Percentiles rank a stretch among this genome's conserved stretches.
Conservation (phyloP, 176 grass and related monocot genomes). For the sorghum (Sorghum bicolor) region DNA sequence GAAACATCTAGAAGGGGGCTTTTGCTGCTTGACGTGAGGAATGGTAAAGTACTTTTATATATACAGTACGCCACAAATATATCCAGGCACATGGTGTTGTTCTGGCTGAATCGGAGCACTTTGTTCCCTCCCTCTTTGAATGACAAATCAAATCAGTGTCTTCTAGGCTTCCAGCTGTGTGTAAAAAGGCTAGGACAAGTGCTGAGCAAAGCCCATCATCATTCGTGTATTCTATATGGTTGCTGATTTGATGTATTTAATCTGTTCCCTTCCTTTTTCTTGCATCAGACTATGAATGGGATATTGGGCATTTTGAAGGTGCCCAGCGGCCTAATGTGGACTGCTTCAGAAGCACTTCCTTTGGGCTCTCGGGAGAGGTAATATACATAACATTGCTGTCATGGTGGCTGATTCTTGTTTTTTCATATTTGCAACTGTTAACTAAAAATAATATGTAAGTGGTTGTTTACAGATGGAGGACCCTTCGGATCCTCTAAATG, state of each 20-base stretch:
- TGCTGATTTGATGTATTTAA: neutral
- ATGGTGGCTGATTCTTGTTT: neutral
- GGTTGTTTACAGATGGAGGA: slow-evolving; percentile 40
- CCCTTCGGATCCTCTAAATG: slow-evolving; percentile 59
- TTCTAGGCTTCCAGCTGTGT: neutral
- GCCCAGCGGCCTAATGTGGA: slow-evolving; percentile 84
- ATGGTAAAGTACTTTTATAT: slow-evolving; percentile 60
- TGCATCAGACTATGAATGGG: slow-evolving; percentile 91
- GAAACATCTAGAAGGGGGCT: slow-evolving; percentile 37
- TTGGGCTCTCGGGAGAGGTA: slow-evolving; percentile 72
- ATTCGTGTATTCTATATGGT: neutral
- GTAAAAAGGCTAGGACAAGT: neutral
- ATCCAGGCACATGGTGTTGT: neutral
- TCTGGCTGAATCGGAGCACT: neutral
- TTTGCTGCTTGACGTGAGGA: slow-evolving; percentile 89
- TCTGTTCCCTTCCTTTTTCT: neutral
- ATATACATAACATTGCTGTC: slow-evolving; percentile 32
- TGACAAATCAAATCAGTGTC: neutral
- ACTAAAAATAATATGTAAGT: neutral
- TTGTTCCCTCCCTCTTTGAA: neutral
- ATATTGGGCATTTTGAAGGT: slow-evolving; percentile 98
- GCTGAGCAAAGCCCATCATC: neutral
- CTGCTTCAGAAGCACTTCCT: slow-evolving; percentile 95
- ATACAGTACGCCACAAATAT: neutral
- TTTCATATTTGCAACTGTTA: neutral